A percentile compares a stretch with the other conserved stretches of the same genome.
phyloP scores from a whole-genome alignment of 306 rosid species.

The Bauhinia variegata region DNA sequence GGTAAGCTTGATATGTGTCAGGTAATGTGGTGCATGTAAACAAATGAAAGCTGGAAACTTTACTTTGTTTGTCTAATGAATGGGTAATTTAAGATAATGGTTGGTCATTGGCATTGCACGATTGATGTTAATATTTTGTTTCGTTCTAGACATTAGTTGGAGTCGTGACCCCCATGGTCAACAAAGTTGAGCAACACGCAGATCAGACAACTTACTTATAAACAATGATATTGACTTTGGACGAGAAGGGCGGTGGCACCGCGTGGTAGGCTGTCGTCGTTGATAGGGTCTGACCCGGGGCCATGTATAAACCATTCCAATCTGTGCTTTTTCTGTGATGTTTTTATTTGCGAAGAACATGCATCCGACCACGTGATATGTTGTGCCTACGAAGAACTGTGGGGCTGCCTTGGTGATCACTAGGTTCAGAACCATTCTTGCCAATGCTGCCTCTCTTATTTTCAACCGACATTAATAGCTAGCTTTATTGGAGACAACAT shows the following conservation, averaged over 20 bases:
- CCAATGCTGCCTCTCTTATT: background rate
- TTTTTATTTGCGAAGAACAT: slow-evolving; percentile 34
- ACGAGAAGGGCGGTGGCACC: slow-evolving; percentile 29
- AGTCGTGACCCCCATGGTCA: slow-evolving; percentile 23
- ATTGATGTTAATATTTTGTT: slow-evolving; percentile 29
- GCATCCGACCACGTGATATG: slow-evolving; percentile 48
- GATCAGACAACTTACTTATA: slow-evolving; percentile 36
- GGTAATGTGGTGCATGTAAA: slow-evolving; percentile 9
- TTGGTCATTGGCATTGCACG: slow-evolving; percentile 21
- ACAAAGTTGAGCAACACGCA: slow-evolving; percentile 25
- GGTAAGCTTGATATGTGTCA: slow-evolving; percentile 17
- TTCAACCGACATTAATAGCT: slow-evolving; percentile 2
- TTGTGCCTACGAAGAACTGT: slow-evolving; percentile 30
- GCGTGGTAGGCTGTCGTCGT: slow-evolving; percentile 23
- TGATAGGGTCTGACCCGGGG: slow-evolving; percentile 4
- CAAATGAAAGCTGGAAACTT: slow-evolving; percentile 24
- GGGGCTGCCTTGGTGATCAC: slow-evolving; percentile 45
- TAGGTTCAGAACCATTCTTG: slow-evolving; percentile 25
- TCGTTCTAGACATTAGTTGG: slow-evolving; percentile 3
- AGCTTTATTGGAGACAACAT: background rate
- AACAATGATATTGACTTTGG: slow-evolving; percentile 40
- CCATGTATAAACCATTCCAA: slow-evolving; percentile 33
- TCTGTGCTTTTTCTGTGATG: slow-evolving; percentile 16
- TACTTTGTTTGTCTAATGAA: slow-evolving; percentile 7
- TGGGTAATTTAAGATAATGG: slow-evolving; percentile 21